Evolutionary conservation across 768 basidiomycete genomes (phyloP).

Genomic region (Podaxis sp.): DNA sequence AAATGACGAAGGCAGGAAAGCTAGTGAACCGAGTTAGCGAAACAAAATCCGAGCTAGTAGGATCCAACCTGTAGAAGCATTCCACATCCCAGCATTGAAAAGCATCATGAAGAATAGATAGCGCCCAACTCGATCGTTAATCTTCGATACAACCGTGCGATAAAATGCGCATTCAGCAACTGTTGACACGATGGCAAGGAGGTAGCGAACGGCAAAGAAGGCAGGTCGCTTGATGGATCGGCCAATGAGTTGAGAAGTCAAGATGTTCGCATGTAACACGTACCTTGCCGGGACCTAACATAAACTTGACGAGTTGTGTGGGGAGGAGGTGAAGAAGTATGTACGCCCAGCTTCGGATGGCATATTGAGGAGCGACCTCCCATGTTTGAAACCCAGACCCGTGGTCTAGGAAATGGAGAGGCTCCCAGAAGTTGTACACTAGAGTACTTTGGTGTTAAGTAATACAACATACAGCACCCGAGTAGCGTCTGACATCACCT

Average conservation of each 20-base stretch:
- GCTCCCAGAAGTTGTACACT: slow-evolving; percentile 99
- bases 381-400: slow-evolving; percentile 96
- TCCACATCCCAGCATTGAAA: slow-evolving; percentile 94
- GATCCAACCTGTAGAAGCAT: slow-evolving; percentile 70
- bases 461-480: background rate
- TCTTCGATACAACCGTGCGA: slow-evolving; percentile 72
- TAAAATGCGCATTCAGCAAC: slow-evolving; percentile 83
- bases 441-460: background rate
- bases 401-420: slow-evolving; percentile 85
- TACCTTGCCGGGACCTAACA: slow-evolving; percentile 68
- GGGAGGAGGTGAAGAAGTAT: slow-evolving; percentile 78
- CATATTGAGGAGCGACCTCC: slow-evolving; percentile 89
- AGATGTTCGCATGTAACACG: background rate
- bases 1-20: slow-evolving; percentile 94
- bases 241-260: slow-evolving; percentile 7
- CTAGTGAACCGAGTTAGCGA: slow-evolving; percentile 35
- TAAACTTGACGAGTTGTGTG: slow-evolving; percentile 50
- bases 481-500: slow-evolving; percentile 46
- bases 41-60: slow-evolving; percentile 10
- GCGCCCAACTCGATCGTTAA: slow-evolving; percentile 90
- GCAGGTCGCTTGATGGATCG: slow-evolving; percentile 60
- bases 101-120: slow-evolving; percentile 88
- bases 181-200: slow-evolving; percentile 70
- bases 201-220: slow-evolving; percentile 88
- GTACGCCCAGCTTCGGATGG: slow-evolving; percentile 96